These are phyloP conservation scores for Gossypium arboreum DNA, from an alignment of 345 rosid species.

Conservation along the genomic window DNA sequence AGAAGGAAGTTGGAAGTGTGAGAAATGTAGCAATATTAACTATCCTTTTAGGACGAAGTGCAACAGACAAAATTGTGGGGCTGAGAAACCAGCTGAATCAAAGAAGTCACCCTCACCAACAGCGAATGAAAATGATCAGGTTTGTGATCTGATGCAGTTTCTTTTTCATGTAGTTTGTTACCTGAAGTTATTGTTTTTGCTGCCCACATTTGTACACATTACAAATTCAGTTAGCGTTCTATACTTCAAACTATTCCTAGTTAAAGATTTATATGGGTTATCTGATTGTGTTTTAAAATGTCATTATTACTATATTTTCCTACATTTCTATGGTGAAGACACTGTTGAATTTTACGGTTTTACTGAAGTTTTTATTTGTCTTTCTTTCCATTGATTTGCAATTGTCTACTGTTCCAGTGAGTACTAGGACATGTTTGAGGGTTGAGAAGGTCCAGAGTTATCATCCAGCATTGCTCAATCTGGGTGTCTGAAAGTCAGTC, in stretches of 20 bases:
- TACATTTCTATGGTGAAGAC: not conserved
- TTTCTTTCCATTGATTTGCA: constrained; percentile 54
- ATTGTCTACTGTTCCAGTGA: constrained; percentile 99
- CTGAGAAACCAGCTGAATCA: constrained; percentile 78
- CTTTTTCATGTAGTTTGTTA: constrained; percentile 28
- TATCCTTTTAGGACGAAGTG: constrained; percentile 96
- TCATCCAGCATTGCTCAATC: constrained; percentile 80
- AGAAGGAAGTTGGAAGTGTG: constrained; percentile 99
- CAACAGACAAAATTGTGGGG: constrained; percentile 95
- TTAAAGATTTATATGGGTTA: constrained; percentile 10
- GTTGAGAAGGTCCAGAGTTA: constrained; percentile 88
- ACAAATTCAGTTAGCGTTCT: constrained; percentile 23
- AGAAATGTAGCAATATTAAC: constrained; percentile 86
- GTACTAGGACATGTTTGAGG: constrained; percentile 98
- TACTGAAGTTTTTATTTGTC: constrained; percentile 19
- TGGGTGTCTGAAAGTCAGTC: constrained; percentile 96
- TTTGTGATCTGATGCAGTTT: constrained; percentile 44
- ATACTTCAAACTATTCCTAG: constrained; percentile 14
- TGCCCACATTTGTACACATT: constrained; percentile 23
- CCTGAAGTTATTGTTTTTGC: constrained; percentile 26
- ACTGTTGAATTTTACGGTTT: constrained; percentile 12
- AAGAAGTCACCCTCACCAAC: constrained; percentile 60
- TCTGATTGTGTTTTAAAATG: not conserved
- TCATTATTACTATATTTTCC: not conserved
- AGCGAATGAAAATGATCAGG: constrained; percentile 80